Base-by-base conservation (phyloP, 805 yeast genomes). In the Lachancea fermentati region DNA sequence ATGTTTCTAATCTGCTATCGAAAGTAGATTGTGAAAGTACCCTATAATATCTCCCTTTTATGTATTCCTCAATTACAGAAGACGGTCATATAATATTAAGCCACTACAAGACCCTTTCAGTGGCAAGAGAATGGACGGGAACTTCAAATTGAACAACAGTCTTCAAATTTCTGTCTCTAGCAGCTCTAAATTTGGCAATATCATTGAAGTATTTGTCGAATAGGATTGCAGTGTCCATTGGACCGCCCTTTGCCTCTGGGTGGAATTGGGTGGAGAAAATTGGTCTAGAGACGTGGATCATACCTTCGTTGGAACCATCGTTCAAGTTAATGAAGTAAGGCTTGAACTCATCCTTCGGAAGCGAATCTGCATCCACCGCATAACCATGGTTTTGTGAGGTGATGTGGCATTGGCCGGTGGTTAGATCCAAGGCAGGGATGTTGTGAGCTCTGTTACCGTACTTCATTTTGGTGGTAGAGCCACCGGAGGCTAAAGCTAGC, bases 211-310 rank as follows among this genome's bases (percentile, higher is more conserved):
- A 93, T 65, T 80, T 86, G 71, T 93, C 97, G 54, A 93, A 93
- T 64, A 93, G 71, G 67, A 79, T 86, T 2, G 87, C 76, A 11
- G 96, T 85, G 66, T 93, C 99, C 56, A 84, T 74, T 44, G 99
- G 99, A 53, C 99, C 99, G 55, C 98, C 97, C 69, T 88, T 91
- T 43, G 98, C 97, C 67, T 93, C 99, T 36, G 99, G 99, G 64
- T 93, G 99, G 76, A 93, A 93, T 67, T 93, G 98, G 2, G 96
- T 87, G 29, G 96, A 86, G 69, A 91, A 93, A 41, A 91, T 85
- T 38, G 99, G 99, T 63, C 78, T 82, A 30, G 77, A 60, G 42
- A 70, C 74, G 66, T 93, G 98, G 55, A 79, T 82, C 95, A 93
- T 88, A 55, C 99, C 99, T 69, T 93, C 99, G 65, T 93, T 93